Conservation (phyloP, 148 eudicot species). For the Camellia lanceoleosa region DNA sequence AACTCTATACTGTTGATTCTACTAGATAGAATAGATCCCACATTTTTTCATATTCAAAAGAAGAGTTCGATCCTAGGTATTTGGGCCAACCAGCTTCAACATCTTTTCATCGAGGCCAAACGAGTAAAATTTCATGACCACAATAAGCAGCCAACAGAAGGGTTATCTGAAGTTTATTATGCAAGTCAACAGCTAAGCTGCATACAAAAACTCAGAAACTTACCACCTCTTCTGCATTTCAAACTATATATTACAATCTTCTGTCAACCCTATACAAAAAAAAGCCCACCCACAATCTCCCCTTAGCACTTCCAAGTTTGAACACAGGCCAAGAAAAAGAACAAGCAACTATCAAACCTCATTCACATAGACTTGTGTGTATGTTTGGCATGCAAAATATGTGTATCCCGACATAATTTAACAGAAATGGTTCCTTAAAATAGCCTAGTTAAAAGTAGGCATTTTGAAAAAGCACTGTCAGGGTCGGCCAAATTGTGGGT, state of each 20-base stretch:
- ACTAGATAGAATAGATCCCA: too few species aligned
- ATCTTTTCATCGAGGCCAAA: constrained; percentile 1
- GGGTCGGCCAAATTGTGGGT: constrained; percentile 39
- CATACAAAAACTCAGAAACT: constrained; percentile 9
- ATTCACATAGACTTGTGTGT: constrained; percentile 9
- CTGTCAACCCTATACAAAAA: constrained; percentile 53
- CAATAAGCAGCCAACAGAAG: constrained; percentile 10
- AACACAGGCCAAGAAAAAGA: constrained; percentile 27
- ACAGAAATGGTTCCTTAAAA: constrained; percentile 11
- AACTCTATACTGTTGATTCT: not conserved
- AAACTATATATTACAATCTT: constrained; percentile 34
- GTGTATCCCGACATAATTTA: constrained; percentile 18
- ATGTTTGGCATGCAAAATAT: constrained; percentile 17
- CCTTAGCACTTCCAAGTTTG: constrained; percentile 27
- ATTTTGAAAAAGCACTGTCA: constrained; percentile 21
- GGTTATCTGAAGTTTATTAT: constrained; percentile 5
- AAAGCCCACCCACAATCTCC: constrained; percentile 24
- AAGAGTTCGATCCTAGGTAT: too few species aligned
- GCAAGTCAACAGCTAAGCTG: constrained; percentile 15
- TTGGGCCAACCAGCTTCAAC: not conserved
- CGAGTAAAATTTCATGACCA: not conserved
- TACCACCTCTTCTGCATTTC: constrained; percentile 22
- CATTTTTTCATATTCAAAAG: too few species aligned
- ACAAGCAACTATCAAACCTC: constrained; percentile 31
- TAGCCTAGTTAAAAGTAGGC: not conserved